Percentiles rank a stretch among this genome's conserved stretches.
phyloP scores from a whole-genome alignment of 495 filamentous ascomycete genomes.

The Thermochaetoides thermophila region DNA sequence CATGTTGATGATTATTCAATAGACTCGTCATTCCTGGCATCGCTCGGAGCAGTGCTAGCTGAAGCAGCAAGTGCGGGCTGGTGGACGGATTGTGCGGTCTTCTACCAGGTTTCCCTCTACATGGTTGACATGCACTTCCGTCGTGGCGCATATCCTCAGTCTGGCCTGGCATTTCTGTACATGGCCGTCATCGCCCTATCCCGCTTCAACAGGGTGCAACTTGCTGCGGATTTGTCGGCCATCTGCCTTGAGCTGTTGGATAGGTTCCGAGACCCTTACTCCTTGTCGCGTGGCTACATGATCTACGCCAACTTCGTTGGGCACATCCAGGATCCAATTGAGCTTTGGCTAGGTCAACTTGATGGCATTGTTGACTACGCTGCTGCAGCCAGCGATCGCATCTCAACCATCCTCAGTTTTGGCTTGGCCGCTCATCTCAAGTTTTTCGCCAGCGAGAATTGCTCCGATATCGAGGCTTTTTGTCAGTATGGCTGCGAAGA shows the following conservation, averaged over 20 bases:
- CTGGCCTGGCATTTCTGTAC: conserved; percentile 61
- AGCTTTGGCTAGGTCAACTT: conserved; percentile 42
- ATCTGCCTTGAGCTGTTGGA: conserved; percentile 53
- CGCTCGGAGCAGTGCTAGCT: conserved; percentile 56
- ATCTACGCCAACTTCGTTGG: conserved; percentile 59
- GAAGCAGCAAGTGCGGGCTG: conserved; percentile 71
- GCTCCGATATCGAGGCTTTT: conserved; percentile 59
- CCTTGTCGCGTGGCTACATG: conserved; percentile 54
- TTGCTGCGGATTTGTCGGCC: conserved; percentile 49
- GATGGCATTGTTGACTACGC: conserved; percentile 59
- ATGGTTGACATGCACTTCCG: conserved; percentile 55
- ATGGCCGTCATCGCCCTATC: conserved; percentile 56
- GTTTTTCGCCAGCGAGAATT: conserved; percentile 60
- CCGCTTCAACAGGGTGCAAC: conserved; percentile 57
- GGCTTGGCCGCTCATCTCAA: conserved; percentile 56
- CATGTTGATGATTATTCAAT: too few species aligned
- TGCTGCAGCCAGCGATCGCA: conserved; percentile 56
- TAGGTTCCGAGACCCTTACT: conserved; percentile 50
- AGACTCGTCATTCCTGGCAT: too few species aligned
- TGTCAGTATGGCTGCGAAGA: conserved; percentile 63
- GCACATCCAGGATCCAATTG: conserved; percentile 52
- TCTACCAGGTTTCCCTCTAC: conserved; percentile 60
- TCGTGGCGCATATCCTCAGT: conserved; percentile 54
- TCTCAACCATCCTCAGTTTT: conserved; percentile 58
- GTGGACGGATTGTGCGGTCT: conserved; percentile 62